A percentile compares a stretch with the other conserved stretches of the same genome.
These are phyloP conservation scores for Gracilaria domingensis DNA, from an alignment of 23 red algal genomes.

Conservation along the genomic window DNA sequence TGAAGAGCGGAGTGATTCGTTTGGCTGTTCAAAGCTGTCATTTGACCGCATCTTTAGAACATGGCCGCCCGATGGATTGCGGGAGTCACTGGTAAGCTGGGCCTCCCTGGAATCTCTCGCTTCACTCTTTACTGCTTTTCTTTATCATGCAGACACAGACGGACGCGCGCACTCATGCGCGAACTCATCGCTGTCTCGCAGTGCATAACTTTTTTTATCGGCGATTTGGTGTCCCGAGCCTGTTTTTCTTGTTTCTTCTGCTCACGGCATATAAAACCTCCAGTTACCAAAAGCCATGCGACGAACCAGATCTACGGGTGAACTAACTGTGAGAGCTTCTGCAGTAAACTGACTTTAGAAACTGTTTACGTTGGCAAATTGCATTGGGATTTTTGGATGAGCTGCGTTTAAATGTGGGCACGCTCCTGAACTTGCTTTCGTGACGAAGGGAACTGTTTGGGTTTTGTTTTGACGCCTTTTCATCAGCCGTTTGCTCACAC, in stretches of 20 bases:
- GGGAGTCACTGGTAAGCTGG: background rate
- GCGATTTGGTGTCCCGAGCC: background rate
- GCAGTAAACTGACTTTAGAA: background rate
- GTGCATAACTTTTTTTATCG: constrained; percentile 4
- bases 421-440: too few relatives aligned
- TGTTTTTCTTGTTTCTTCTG: background rate
- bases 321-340: background rate
- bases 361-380: background rate
- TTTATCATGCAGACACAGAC: background rate
- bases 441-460: too few relatives aligned
- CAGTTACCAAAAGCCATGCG: background rate
- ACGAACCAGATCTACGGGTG: background rate
- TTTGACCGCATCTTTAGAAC: background rate
- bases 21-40: background rate
- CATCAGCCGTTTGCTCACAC: too few relatives aligned
- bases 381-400: background rate
- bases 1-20: background rate
- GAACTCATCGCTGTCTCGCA: background rate
- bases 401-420: background rate
- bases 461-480: too few relatives aligned
- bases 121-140: background rate
- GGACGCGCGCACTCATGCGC: background rate
- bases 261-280: constrained; percentile 2
- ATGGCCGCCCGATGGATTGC: background rate
- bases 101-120: background rate